phyloP scores from a whole-genome alignment of 371 early-diverging fungal genomes.

The Rhizopus stolonifer region DNA sequence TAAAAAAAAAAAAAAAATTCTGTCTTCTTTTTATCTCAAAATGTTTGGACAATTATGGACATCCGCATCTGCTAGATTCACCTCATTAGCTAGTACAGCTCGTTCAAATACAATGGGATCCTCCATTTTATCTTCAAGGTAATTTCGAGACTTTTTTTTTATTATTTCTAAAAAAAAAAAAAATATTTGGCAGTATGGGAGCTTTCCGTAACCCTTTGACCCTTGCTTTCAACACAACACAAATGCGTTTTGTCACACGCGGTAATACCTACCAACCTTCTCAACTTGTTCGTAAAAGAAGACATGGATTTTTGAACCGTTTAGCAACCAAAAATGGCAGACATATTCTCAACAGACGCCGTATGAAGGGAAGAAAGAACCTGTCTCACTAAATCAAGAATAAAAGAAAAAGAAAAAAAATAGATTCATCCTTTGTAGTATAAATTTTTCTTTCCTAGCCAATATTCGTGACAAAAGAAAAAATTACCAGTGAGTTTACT shows the following conservation, averaged over 20 bases:
- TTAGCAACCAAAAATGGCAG: constrained; percentile 80
- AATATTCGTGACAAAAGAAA: neutral
- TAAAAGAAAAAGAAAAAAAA: neutral
- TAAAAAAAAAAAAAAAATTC: neutral
- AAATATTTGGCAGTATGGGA: constrained; percentile 13
- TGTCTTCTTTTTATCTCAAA: constrained; percentile 1
- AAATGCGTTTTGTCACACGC: constrained; percentile 73
- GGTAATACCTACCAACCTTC: constrained; percentile 95
- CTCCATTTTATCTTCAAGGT: constrained; percentile 26
- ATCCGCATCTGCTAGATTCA: constrained; percentile 13
- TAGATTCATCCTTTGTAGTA: neutral
- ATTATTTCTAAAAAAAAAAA: neutral
- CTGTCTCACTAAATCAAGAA: constrained; percentile 69
- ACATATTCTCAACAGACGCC: constrained; percentile 71
- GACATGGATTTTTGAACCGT: constrained; percentile 88
- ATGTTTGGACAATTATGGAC: constrained; percentile 25
- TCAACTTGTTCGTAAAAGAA: constrained; percentile 85
- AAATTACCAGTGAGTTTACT: too few species aligned
- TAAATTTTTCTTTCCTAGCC: too few species aligned
- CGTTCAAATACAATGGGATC: constrained; percentile 15
- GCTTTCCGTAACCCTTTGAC: constrained; percentile 18
- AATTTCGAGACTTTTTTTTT: neutral
- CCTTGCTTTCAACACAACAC: constrained; percentile 35
- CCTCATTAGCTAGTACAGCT: constrained; percentile 7
- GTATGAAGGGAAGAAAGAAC: constrained; percentile 82